A percentile compares a stretch with the other conserved stretches of the same genome.
phyloP scores from a whole-genome alignment of 106 monocot species.

The Allium fistulosum region DNA sequence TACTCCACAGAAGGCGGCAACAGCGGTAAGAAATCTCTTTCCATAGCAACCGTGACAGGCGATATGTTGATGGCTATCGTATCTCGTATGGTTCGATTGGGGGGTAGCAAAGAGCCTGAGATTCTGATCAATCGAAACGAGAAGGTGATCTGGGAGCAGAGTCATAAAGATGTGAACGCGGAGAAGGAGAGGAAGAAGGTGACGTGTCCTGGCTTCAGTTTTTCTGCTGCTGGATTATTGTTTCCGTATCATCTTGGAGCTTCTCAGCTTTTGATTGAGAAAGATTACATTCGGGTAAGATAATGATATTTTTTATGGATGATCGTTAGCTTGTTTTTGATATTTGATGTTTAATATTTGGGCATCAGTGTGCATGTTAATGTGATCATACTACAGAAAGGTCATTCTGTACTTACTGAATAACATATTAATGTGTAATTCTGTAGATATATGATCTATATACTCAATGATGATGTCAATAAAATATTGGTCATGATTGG shows the following conservation, averaged over 20 bases:
- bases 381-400: no score
- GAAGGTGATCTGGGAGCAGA: slow-evolving; percentile 76
- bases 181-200: slow-evolving; percentile 58
- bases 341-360: not conserved
- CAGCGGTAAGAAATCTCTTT: slow-evolving; percentile 31
- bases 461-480: not conserved
- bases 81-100: slow-evolving; percentile 28
- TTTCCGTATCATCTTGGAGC: slow-evolving; percentile 89
- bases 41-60: slow-evolving; percentile 40
- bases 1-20: slow-evolving; percentile 3
- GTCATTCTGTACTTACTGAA: not conserved
- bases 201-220: slow-evolving; percentile 84
- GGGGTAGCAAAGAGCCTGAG: not conserved
- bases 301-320: not conserved
- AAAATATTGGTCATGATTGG: no score
- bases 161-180: slow-evolving; percentile 49
- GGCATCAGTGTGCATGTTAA: no score
- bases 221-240: slow-evolving; percentile 86
- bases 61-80: slow-evolving; percentile 76
- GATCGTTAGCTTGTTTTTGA: not conserved
- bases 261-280: slow-evolving; percentile 67
- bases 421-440: not conserved
- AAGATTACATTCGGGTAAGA: slow-evolving; percentile 73
- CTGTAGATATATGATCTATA: not conserved
- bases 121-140: not conserved